Percentiles rank a stretch among this genome's conserved stretches.
Evolutionary conservation across 1,284 basidiomycete species (phyloP).

Genomic region (Rhodotorula glutinis): DNA sequence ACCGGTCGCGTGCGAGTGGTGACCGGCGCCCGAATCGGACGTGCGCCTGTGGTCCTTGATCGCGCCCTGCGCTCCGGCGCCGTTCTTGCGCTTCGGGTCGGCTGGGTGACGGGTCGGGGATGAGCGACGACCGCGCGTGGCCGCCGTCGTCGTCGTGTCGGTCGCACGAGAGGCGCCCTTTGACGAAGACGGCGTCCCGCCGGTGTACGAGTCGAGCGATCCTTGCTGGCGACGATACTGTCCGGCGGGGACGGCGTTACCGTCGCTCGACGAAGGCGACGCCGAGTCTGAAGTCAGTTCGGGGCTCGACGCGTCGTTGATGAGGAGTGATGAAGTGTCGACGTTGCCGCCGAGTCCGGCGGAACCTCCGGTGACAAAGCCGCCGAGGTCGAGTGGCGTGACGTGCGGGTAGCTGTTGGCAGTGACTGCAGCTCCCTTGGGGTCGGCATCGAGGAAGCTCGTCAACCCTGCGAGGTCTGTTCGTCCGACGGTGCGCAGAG

Average conservation of each 20-base stretch:
- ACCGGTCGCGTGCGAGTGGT: constrained; percentile 21
- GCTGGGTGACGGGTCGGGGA: neutral
- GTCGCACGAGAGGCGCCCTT: no score
- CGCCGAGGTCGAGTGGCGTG: neutral
- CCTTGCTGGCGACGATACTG: neutral
- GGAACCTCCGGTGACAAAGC: neutral
- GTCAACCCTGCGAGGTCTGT: constrained; percentile 6
- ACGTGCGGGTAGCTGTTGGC: neutral
- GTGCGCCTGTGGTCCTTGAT: constrained; percentile 22
- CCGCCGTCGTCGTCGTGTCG: no score
- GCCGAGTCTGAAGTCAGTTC: constrained; percentile 22
- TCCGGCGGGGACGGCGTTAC: neutral
- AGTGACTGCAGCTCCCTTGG: neutral
- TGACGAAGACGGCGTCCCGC: no score
- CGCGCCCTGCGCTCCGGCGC: neutral
- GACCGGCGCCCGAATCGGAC: neutral
- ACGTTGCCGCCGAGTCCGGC: neutral
- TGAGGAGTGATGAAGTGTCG: neutral
- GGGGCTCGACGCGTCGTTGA: constrained; percentile 12
- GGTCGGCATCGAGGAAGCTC: constrained; percentile 4
- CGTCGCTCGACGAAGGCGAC: constrained; percentile 12
- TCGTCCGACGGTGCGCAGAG: no score
- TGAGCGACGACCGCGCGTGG: neutral
- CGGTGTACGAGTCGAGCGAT: neutral
- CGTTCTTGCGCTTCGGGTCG: constrained; percentile 25